Evolutionary conservation across 768 basidiomycete species (phyloP), one percentile per base, ranked within the genome.

Genomic region (Tricholoma saponaceum): DNA sequence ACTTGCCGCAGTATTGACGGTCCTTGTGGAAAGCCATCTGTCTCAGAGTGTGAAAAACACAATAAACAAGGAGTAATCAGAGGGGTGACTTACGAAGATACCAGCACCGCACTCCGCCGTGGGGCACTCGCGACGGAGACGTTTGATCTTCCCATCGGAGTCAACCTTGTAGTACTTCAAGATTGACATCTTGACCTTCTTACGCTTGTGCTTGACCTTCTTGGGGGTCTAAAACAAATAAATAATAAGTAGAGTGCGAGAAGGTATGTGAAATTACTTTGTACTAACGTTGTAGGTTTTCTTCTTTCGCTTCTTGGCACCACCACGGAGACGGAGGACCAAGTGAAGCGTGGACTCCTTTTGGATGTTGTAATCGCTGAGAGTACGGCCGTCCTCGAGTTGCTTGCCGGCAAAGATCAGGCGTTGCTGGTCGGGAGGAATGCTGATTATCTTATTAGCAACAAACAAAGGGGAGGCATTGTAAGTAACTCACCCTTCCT

Each of bases 91-190:
- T 73, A 91, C 89, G 71, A 92, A 92, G 77, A 90, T 82, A 73
- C 89, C 89, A 62, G 89, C 89, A 75, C 90, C 90, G 61, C 89
- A 91, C 74, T 88, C 87, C 63, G 87, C 85, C 56, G 80, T 81
- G 58, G 85, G 91, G 80, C 97, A 99, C 75, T 98, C 96, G 66
- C 97, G 92, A 70, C 96, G 87, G 60, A 99, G 87, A 72, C 97
- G 94, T 84, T 97, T 97, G 83, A 98, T 95, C 80, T 97, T 98
- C 74, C 96, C 97, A 67, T 98, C 96, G 47, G 95, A 95, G 79
- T 98, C 96, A 67, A 99, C 95, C 81, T 97, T 96, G 83, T 98
- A 99, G 85, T 97, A 99, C 80, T 98, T 98, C 75, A 99, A 83
- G 79, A 98, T 97, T 70, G 95, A 80, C 94, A 99, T 98, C 89